These are phyloP conservation scores for Picochlorum sp. DNA, from an alignment of 139 green algal genomes.

Conservation along the genomic window DNA sequence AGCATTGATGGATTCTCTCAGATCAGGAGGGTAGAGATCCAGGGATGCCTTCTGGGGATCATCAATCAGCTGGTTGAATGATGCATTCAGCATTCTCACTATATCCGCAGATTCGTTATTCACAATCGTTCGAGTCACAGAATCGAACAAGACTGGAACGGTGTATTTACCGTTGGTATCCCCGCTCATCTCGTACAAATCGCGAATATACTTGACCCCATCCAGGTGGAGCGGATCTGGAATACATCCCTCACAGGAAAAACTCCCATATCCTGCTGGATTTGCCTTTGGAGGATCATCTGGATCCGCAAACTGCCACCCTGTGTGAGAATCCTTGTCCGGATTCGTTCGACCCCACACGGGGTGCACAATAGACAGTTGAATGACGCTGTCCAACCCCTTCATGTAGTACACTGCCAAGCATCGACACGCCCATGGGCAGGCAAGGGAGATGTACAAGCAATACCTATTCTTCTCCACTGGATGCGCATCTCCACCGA, in stretches of 20 bases:
- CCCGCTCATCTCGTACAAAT: constrained; percentile 70
- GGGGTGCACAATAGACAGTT: constrained; percentile 75
- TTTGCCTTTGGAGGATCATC: constrained; percentile 39
- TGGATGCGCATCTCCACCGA: constrained; percentile 40
- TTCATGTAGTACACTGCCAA: constrained; percentile 68
- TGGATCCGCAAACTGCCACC: constrained; percentile 67
- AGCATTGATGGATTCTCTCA: constrained; percentile 61
- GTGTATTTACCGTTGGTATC: constrained; percentile 73
- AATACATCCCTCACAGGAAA: constrained; percentile 37
- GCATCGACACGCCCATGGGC: constrained; percentile 83
- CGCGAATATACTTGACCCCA: constrained; percentile 55
- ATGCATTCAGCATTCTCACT: constrained; percentile 81
- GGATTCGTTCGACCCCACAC: constrained; percentile 76
- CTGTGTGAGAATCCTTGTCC: constrained; percentile 74
- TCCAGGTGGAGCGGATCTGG: constrained; percentile 60
- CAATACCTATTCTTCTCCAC: constrained; percentile 79
- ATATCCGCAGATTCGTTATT: constrained; percentile 96
- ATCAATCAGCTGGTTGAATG: constrained; percentile 74
- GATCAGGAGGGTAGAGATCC: constrained; percentile 70
- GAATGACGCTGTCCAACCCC: constrained; percentile 67
- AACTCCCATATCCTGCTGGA: constrained; percentile 2
- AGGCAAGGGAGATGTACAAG: constrained; percentile 90
- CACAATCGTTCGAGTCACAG: constrained; percentile 79
- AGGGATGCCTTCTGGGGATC: constrained; percentile 37
- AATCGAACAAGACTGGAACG: constrained; percentile 92